Evolutionary conservation across 2,329 filamentous ascomycete species (phyloP).

Genomic region (Trichoderma harzianum): DNA sequence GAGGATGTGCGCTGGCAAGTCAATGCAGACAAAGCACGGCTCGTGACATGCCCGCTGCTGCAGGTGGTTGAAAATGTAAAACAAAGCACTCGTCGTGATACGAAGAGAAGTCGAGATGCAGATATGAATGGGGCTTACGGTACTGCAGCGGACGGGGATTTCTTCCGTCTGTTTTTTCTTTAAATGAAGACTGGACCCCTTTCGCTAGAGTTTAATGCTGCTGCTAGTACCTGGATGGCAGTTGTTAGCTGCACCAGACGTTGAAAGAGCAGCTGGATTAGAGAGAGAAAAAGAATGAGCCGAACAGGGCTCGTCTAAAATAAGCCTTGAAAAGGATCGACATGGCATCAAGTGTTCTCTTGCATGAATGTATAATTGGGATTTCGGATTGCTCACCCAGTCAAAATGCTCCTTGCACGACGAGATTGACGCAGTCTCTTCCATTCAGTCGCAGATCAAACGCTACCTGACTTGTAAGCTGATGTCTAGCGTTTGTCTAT

Average conservation of each 20-base stretch:
- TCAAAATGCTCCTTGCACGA: no score
- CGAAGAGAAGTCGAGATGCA: not conserved
- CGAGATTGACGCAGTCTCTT: not conserved
- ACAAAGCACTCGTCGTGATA: not conserved
- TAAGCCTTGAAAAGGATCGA: constrained; percentile 1
- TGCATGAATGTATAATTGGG: not conserved
- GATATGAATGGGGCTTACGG: not conserved
- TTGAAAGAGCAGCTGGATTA: not conserved
- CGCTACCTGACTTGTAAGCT: not conserved
- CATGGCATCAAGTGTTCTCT: not conserved
- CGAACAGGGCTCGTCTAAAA: not conserved
- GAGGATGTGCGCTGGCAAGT: not conserved
- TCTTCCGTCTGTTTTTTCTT: not conserved
- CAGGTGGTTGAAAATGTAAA: not conserved
- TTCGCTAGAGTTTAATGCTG: not conserved
- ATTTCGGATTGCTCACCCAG: not conserved
- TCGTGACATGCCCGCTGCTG: constrained; percentile 5
- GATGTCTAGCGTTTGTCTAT: not conserved
- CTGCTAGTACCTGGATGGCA: not conserved
- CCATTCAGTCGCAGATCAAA: not conserved
- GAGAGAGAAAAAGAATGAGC: not conserved
- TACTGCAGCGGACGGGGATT: not conserved
- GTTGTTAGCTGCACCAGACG: not conserved
- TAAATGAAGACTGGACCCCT: not conserved
- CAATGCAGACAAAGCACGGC: constrained; percentile 11